Percentiles rank a stretch among this genome's conserved stretches.
phyloP scores from a whole-genome alignment of 805 yeast genomes.

The Phaffomyces antillensis region DNA sequence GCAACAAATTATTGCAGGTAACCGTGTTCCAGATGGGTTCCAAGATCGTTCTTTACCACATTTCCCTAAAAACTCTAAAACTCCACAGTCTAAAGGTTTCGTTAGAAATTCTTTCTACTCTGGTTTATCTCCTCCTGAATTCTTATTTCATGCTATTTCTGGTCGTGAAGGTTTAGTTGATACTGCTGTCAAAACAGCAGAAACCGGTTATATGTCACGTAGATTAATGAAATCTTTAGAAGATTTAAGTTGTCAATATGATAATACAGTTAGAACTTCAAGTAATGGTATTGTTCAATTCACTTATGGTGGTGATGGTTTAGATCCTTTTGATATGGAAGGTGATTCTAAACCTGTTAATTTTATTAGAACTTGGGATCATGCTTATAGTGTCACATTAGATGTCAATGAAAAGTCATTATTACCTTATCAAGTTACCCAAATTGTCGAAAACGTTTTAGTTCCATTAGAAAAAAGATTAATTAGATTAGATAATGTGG shows the following conservation, averaged over 20 bases:
- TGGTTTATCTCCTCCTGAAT: conserved; percentile 95
- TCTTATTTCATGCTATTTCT: conserved; percentile 95
- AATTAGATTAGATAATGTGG: conserved; percentile 67
- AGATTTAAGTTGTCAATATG: conserved; percentile 90
- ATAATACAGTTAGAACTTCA: conserved; percentile 90
- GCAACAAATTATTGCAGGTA: conserved; percentile 97
- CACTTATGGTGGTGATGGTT: conserved; percentile 96
- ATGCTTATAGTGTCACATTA: conserved; percentile 69
- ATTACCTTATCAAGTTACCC: conserved; percentile 62
- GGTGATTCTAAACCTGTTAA: conserved; percentile 97
- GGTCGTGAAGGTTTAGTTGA: conserved; percentile 99
- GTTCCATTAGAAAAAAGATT: conserved; percentile 54
- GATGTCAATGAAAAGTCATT: conserved; percentile 46
- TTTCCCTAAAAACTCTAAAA: conserved; percentile 89
- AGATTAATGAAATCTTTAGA: conserved; percentile 96
- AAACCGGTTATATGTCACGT: conserved; percentile 97
- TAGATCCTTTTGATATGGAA: conserved; percentile 98
- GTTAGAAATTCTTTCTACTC: conserved; percentile 92
- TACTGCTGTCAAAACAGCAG: conserved; percentile 99
- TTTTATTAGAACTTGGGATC: conserved; percentile 91
- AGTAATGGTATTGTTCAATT: conserved; percentile 96
- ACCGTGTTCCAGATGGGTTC: conserved; percentile 99
- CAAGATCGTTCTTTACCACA: conserved; percentile 98
- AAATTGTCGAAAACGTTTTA: conserved; percentile 48
- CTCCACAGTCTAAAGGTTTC: conserved; percentile 97